Evolutionary conservation across 148 eudicot genomes (phyloP).

Genomic region (Pouteria glomerata): DNA sequence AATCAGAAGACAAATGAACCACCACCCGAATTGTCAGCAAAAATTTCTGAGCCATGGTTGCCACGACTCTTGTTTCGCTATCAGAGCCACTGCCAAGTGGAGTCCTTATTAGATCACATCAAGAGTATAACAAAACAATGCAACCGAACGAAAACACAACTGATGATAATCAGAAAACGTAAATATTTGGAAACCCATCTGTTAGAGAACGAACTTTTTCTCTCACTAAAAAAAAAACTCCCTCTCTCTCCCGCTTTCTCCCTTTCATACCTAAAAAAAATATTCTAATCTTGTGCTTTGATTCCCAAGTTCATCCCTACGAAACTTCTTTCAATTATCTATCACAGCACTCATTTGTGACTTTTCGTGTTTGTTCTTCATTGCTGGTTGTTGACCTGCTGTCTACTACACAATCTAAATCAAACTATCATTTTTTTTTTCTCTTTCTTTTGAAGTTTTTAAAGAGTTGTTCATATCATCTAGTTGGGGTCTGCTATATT

Average conservation of each 20-base stretch:
- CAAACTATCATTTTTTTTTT: conserved; percentile 7
- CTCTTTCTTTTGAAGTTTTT: neutral
- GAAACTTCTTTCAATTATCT: conserved; percentile 1
- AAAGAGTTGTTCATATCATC: too few relatives aligned
- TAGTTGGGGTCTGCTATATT: neutral
- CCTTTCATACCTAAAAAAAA: too few relatives aligned
- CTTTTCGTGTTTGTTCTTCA: conserved; percentile 20
- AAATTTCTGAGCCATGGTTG: neutral
- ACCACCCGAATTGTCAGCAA: too few relatives aligned
- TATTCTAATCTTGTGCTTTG: neutral
- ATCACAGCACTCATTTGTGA: conserved; percentile 16
- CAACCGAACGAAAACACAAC: neutral
- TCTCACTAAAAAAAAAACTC: neutral
- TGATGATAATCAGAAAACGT: too few relatives aligned
- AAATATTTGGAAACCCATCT: neutral
- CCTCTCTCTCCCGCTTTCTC: too few relatives aligned
- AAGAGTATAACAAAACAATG: too few relatives aligned
- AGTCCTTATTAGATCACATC: too few relatives aligned
- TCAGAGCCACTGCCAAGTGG: neutral
- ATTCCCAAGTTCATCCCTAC: neutral
- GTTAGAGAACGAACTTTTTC: neutral
- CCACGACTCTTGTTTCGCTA: conserved; percentile 10
- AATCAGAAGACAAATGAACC: neutral
- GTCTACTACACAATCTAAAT: neutral
- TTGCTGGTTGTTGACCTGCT: conserved; percentile 31